Evolutionary conservation across 2,329 filamentous ascomycete species (phyloP), one percentile per base, ranked within the genome.

Genomic region (Cephalotrichum gorgonifer): DNA sequence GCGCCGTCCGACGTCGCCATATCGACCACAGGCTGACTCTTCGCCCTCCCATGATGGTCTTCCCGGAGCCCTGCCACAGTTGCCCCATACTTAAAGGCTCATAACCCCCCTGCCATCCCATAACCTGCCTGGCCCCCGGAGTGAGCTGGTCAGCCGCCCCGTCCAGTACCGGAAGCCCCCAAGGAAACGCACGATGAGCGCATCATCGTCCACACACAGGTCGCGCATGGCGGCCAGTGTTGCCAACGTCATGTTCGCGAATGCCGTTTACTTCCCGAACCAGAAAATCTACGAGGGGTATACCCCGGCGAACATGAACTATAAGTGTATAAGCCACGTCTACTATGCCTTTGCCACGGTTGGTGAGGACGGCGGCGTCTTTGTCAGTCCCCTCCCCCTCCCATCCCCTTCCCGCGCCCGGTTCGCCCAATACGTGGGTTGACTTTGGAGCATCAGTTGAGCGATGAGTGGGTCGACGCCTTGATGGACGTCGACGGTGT

Each of bases 201-300:
- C 63, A n/a, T 53, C 49, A 4, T 50, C 48, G 15, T 62, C 65
- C 2, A 64, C 65, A 30, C 66, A 65, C 57, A 68, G 60, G 56
- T 57, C 64, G 55, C 67, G 64, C 52, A 62, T 67, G 54, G 54
- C 62, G 41, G 57, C 62, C 20, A 68, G 66, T 20, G 35, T 39
- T 20, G 35, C 35, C 59, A 60, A 60, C 42, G 69, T 81, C 52
- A 76, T 79, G 67, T 76, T 72, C 60, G 78, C 78, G 59, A 93
- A 93, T 64, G 86, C 83, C 22, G 84, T 88, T 17, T 93, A 91
- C 67, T 93, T 88, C 63, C 85, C 86, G n/a, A 91, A 88, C 65
- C 81, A 79, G 68, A 74, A 81, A 51, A 78, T 88, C 55, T 88
- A 89, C 65, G 74, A 76, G 50, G 78, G 83, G 54, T 79, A 87